A percentile compares a stretch with the other conserved stretches of the same genome.
These are phyloP conservation scores for Xylariaceae sp. DNA, from an alignment of 2,329 filamentous ascomycete genomes.

Conservation along the genomic window DNA sequence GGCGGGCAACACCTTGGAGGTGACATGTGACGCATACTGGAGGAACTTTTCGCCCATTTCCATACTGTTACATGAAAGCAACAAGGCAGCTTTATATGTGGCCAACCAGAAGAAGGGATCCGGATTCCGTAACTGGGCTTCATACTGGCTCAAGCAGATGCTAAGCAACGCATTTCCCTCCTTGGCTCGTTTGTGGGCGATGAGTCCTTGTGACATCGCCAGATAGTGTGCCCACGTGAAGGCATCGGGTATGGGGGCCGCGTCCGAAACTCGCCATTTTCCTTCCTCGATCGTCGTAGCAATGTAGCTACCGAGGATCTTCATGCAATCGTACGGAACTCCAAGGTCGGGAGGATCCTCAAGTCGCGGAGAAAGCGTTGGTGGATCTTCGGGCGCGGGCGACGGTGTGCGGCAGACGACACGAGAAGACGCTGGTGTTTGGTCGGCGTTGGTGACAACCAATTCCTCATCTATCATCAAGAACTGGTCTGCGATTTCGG, in stretches of 20 bases:
- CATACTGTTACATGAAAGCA: constrained; percentile 24
- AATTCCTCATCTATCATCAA: constrained; percentile 23
- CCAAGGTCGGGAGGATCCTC: constrained; percentile 26
- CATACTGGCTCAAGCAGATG: constrained; percentile 29
- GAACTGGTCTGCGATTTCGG: constrained; percentile 28
- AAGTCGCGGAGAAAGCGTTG: constrained; percentile 23
- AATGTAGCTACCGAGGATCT: constrained; percentile 27
- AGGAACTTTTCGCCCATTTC: constrained; percentile 27
- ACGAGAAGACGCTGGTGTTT: constrained; percentile 15
- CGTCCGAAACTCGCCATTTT: constrained; percentile 23
- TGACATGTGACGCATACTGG: constrained; percentile 27
- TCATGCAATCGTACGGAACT: constrained; percentile 29
- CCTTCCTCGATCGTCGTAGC: constrained; percentile 24
- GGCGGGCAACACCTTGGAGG: constrained; percentile 22
- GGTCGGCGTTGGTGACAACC: constrained; percentile 1
- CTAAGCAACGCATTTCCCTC: constrained; percentile 28
- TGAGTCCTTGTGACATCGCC: constrained; percentile 28
- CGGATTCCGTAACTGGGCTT: constrained; percentile 24
- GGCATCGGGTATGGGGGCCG: constrained; percentile 25
- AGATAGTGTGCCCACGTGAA: constrained; percentile 31
- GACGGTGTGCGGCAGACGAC: constrained; percentile 29
- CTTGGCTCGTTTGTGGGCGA: constrained; percentile 26
- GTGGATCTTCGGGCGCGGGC: constrained; percentile 18
- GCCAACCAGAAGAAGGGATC: constrained; percentile 31
- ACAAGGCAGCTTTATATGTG: constrained; percentile 28